A percentile compares a stretch with the other conserved stretches of the same genome.
Conservation (phyloP, 345 rosid species). For the Citrus trifoliata region DNA sequence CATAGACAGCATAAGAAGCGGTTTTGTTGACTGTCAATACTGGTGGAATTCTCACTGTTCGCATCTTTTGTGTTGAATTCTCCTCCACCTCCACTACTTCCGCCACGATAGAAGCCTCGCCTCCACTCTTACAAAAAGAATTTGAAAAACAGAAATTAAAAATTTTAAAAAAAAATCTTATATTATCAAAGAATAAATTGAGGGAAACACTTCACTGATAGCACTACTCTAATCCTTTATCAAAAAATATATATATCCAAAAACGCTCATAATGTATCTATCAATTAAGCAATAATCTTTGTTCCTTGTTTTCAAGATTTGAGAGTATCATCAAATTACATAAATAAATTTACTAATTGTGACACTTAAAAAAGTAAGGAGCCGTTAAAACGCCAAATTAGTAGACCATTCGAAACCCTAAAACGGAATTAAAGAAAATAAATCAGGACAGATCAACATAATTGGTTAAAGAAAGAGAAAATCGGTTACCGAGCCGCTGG, state of each 20-base stretch:
- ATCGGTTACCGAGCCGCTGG: conserved; percentile 58
- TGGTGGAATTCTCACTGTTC: conserved; percentile 75
- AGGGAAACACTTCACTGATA: not conserved
- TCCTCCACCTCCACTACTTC: conserved; percentile 94
- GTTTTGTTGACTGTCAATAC: conserved; percentile 74
- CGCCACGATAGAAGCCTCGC: conserved; percentile 85
- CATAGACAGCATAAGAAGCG: conserved; percentile 75
- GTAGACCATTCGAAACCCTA: not conserved
- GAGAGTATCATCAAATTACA: not conserved
- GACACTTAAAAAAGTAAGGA: not conserved
- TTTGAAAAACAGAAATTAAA: not conserved
- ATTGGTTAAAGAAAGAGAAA: not conserved
- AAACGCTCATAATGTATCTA: not conserved
- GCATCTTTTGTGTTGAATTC: conserved; percentile 70
- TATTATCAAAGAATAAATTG: not conserved
- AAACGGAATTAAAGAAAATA: too few species aligned
- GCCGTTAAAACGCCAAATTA: not conserved
- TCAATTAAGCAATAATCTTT: not conserved
- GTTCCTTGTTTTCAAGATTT: not conserved
- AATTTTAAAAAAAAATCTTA: not conserved
- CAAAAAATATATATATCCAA: not conserved
- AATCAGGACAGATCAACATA: not conserved
- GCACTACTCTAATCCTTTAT: not conserved
- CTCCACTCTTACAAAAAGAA: conserved; percentile 52
- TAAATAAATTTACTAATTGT: not conserved